Base-by-base conservation (phyloP, 805 yeast genomes). In the Candida multigemmis region DNA sequence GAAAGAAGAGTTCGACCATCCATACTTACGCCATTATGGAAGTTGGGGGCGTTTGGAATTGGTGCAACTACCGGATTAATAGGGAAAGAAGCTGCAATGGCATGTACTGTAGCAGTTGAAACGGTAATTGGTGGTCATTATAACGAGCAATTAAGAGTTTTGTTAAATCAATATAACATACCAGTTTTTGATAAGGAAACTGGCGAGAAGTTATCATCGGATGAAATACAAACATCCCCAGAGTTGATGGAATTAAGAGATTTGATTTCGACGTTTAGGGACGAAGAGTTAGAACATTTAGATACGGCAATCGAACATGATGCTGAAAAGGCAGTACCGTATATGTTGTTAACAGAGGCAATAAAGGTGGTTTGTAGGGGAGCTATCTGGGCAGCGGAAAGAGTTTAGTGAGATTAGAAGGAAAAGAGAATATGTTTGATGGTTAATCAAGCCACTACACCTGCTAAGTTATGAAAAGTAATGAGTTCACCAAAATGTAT, bases 61-160 rank as follows among this genome's bases (percentile, higher is more conserved):
- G 98, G 98, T 3, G 73, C 74, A 2, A 80, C 77, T 1, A 91
- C 97, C 1, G 96, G 95, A 0, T 41, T 81, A 28, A 54, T 86
- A 36, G 79, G 96, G 11, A 84, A 85, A 45, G 96, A 89, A 48
- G 96, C 95, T 2, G 97, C 98, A 2, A 91, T 91, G 98, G 97
- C 98, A 1, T 91, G 98, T 50, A 91, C 98, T 0, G 97, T 87
- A 34, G 97, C 97, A 0, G 97, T 91, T 2, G 98, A 91, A 53
- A 91, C 98, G 0, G 97, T 91, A 5, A 91, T 91, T 50, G 98
- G 98, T 2, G 82, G 83, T 2, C 98, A 91, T 50, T 91, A 91
- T 55, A 91, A 91, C 48, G 77, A 76, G 35, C 98, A 91, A 51
- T 60, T 91, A 38, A 65, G 98, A 28, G 73, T 76, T 21, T 60